Evolutionary conservation across 768 basidiomycete species (phyloP).

Genomic region (Paxillus ammoniavirescens): DNA sequence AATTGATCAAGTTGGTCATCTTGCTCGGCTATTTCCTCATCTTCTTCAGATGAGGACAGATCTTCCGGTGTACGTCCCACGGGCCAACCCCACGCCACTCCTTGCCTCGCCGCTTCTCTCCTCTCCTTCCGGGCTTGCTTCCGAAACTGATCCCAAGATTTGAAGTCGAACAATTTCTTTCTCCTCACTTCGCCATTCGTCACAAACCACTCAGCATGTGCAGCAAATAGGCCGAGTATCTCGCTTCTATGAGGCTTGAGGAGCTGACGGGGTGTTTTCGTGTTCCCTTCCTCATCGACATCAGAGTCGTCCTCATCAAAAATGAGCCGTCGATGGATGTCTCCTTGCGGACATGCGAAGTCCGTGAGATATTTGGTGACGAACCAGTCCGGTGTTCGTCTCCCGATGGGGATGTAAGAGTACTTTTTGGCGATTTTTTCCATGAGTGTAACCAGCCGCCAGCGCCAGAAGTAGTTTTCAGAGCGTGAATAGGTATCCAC

Average conservation of each 20-base stretch:
- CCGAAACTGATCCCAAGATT: constrained; percentile 50
- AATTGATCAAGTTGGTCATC: constrained; percentile 2
- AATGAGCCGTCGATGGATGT: constrained; percentile 34
- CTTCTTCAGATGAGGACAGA: constrained; percentile 9
- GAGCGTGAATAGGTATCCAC: constrained; percentile 40
- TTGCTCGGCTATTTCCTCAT: background rate
- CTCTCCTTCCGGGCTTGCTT: constrained; percentile 29
- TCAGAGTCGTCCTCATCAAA: constrained; percentile 32
- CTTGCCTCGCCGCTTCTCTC: constrained; percentile 27
- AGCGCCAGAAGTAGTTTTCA: constrained; percentile 51
- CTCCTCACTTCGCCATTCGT: constrained; percentile 40
- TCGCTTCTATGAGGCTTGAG: constrained; percentile 51
- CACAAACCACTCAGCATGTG: constrained; percentile 59
- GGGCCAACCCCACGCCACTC: constrained; percentile 22
- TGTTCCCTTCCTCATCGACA: constrained; percentile 27
- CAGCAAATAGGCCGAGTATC: constrained; percentile 49
- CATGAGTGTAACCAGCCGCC: constrained; percentile 47
- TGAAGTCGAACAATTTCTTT: constrained; percentile 38
- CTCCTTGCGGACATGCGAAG: constrained; percentile 26
- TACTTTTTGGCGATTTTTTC: constrained; percentile 41
- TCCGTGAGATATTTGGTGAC: constrained; percentile 39
- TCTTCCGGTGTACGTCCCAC: constrained; percentile 10
- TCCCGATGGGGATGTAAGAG: constrained; percentile 28
- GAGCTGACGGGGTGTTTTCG: constrained; percentile 37
- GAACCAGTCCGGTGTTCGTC: constrained; percentile 51